Conservation (phyloP, 441 rosid genomes). For the Croton setiger region DNA sequence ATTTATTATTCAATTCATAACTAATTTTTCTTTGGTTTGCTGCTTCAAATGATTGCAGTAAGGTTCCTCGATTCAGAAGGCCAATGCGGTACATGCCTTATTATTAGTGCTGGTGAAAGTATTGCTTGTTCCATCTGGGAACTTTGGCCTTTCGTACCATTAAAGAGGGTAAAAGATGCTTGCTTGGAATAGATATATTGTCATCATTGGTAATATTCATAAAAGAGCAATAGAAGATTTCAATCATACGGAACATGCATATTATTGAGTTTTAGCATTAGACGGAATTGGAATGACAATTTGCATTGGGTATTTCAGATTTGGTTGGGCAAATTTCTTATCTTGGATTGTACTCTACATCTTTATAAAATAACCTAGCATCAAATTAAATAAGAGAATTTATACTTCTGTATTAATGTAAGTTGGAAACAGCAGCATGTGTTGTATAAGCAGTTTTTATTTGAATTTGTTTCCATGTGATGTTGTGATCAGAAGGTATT, state of each 20-base stretch:
- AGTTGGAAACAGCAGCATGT: no score
- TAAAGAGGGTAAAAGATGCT: slow-evolving; percentile 5
- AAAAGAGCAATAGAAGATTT: not conserved
- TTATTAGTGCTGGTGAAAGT: slow-evolving; percentile 1
- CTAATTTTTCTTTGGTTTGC: not conserved
- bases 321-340: not conserved
- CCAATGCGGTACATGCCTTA: slow-evolving; percentile 89
- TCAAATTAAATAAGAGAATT: not conserved
- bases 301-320: not conserved
- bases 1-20: not conserved
- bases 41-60: slow-evolving; percentile 46
- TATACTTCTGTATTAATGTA: not conserved
- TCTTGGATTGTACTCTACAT: no score
- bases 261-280: not conserved
- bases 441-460: no score
- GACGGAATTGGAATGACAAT: not conserved
- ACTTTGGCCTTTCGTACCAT: not conserved
- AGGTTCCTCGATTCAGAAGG: slow-evolving; percentile 85
- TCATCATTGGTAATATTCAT: not conserved
- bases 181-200: not conserved
- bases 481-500: no score
- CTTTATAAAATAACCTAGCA: not conserved
- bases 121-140: slow-evolving; percentile 5
- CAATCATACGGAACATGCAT: not conserved
- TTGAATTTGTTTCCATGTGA: no score